These are phyloP conservation scores for Teunomyces stri DNA, from an alignment of 805 yeast species.

Conservation along the genomic window DNA sequence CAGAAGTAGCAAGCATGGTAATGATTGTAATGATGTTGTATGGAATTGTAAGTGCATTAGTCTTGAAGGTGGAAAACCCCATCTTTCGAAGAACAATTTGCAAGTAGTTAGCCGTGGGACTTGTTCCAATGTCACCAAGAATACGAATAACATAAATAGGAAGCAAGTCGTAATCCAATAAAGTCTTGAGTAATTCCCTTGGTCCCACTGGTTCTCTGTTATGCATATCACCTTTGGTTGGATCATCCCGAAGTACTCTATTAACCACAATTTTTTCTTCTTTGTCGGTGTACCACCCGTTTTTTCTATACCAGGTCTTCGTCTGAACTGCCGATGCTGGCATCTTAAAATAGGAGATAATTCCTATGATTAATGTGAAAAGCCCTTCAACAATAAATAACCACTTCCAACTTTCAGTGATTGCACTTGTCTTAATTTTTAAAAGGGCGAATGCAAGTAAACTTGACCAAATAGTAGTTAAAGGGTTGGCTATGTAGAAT, in stretches of 20 bases:
- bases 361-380: constrained; percentile 18
- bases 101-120: constrained; percentile 13
- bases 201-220: constrained; percentile 24
- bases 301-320: constrained; percentile 16
- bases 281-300: constrained; percentile 27
- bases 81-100: constrained; percentile 20
- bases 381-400: constrained; percentile 23
- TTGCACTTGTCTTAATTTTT: constrained; percentile 11
- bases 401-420: constrained; percentile 25
- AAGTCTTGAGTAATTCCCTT: constrained; percentile 16
- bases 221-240: constrained; percentile 31
- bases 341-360: constrained; percentile 35
- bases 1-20: constrained; percentile 19
- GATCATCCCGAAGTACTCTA: constrained; percentile 29
- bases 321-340: constrained; percentile 49
- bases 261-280: constrained; percentile 30
- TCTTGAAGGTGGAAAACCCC: constrained; percentile 53
- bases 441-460: constrained; percentile 20
- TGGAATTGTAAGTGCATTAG: constrained; percentile 55
- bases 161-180: constrained; percentile 26
- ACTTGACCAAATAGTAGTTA: constrained; percentile 17
- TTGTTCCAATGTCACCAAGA: constrained; percentile 18
- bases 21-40: constrained; percentile 26
- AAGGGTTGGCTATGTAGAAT: constrained; percentile 23
- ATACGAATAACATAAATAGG: constrained; percentile 26